Base-by-base conservation (phyloP, 352 stramenopile species). In the Phytophthora meadii region DNA sequence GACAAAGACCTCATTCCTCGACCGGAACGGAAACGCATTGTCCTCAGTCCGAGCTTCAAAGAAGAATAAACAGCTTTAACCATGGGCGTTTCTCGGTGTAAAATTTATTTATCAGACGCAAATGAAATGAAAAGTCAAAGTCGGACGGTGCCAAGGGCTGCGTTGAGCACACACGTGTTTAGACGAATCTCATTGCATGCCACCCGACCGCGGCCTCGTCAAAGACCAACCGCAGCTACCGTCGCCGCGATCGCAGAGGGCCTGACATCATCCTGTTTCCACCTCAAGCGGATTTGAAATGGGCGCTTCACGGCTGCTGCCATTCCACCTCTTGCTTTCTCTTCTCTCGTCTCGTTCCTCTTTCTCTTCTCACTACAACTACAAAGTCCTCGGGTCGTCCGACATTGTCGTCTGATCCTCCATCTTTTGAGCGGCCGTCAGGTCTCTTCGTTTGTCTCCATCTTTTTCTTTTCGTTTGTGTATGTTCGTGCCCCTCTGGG, bases 101-200 rank as follows among this genome's bases (percentile, higher is more conserved):
- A 72, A 74, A 79, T 80, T 79, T 86, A 83, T 78, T 69, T 87
- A 82, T 82, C 68, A 10, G 62, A 84, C 77, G 87, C 74, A 81
- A 71, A 78, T 66, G 51, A 63, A 76, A 73, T 65, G 69, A 82
- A 84, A 74, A 80, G 77, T 78, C 70, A 63, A 81, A 83, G 70
- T 71, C 54, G 49, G 65, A 82, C 70, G 65, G 47, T 56, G 54
- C 42, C 60, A 60, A 70, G 61, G 57, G 40, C 42, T 70, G 47
- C 65, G 25, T 66, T 60, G 54, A 68, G 46, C 53, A 36, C 59
- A 65, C 45, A 67, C 41, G 45, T 70, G 52, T 59, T 56, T 67
- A 71, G 52, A 48, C 37, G 2, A 39, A 60, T 22, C 48, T 66
- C 53, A 53, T 45, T 60, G 52, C 42, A 59, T 47, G 51, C 28